These are phyloP conservation scores for Austroboletus novae-zelandiae DNA, from an alignment of 1,284 basidiomycete genomes.

Conservation along the genomic window DNA sequence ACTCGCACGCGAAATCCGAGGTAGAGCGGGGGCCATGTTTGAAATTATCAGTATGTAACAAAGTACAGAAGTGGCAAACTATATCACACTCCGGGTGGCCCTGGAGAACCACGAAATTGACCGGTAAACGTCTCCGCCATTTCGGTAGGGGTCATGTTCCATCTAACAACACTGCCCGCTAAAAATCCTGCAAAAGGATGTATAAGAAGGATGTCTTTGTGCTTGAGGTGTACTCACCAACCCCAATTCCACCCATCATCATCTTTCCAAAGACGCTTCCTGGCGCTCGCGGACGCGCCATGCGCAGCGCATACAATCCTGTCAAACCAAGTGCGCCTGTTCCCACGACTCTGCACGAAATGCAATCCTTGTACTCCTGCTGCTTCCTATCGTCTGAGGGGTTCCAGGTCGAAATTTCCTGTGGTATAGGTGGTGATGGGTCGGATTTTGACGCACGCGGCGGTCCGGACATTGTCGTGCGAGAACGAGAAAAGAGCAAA, in stretches of 20 bases:
- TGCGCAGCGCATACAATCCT: slow-evolving; percentile 50
- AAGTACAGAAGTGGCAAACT: slow-evolving; percentile 1
- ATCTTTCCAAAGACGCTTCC: slow-evolving; percentile 46
- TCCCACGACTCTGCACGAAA: slow-evolving; percentile 52
- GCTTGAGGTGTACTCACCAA: slow-evolving; percentile 39
- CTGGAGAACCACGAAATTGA: slow-evolving; percentile 9
- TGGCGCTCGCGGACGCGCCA: slow-evolving; percentile 45
- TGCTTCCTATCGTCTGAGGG: slow-evolving; percentile 6
- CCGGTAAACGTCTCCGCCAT: slow-evolving; percentile 18
- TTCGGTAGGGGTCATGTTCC: slow-evolving; percentile 30
- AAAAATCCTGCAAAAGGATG: slow-evolving; percentile 19
- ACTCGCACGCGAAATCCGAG: not conserved
- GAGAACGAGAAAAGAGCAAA: not conserved
- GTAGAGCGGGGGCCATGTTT: not conserved
- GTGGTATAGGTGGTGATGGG: not conserved
- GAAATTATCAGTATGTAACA: slow-evolving; percentile 4
- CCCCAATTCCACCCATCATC: slow-evolving; percentile 46
- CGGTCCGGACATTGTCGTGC: slow-evolving; percentile 12
- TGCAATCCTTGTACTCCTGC: slow-evolving; percentile 40
- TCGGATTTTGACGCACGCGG: slow-evolving; percentile 9
- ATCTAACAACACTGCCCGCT: slow-evolving; percentile 31
- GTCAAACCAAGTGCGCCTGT: slow-evolving; percentile 46
- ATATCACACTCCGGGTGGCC: slow-evolving; percentile 6
- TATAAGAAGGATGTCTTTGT: slow-evolving; percentile 7
- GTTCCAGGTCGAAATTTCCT: not conserved